A percentile compares a stretch with the other conserved stretches of the same genome.
Evolutionary conservation across 768 basidiomycete genomes (phyloP).

Genomic region (Mycena rosella): DNA sequence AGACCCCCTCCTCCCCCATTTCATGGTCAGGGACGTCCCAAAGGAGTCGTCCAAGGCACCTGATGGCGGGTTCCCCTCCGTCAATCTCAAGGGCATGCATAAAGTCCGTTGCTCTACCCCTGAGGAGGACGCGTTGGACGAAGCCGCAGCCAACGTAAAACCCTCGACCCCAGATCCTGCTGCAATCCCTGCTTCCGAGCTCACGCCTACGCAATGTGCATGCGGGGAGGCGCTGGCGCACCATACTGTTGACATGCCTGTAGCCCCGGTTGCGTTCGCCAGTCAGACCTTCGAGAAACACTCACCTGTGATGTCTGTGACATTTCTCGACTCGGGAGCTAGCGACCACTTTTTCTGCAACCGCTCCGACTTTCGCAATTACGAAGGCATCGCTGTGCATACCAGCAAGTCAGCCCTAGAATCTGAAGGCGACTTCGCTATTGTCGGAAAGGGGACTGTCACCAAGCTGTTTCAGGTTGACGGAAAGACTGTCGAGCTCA

Average conservation of each 20-base stretch:
- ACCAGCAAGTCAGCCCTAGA: background rate
- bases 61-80: no score
- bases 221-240: background rate
- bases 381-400: slow-evolving; percentile 2
- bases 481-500: slow-evolving; percentile 30
- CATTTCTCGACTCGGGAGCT: slow-evolving; percentile 40
- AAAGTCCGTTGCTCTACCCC: no score
- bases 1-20: background rate
- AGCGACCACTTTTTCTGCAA: slow-evolving; percentile 27
- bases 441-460: slow-evolving; percentile 40
- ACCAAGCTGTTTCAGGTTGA: slow-evolving; percentile 26
- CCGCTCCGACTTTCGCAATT: background rate
- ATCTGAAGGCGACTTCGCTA: slow-evolving; percentile 32
- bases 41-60: no score
- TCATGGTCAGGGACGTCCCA: no score
- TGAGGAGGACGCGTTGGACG: no score
- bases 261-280: background rate
- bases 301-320: background rate
- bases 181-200: no score
- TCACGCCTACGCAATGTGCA: no score
- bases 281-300: slow-evolving; percentile 19
- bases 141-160: no score
- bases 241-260: background rate
- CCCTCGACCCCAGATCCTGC: no score
- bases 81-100: no score